Base-by-base conservation (phyloP, 352 stramenopile species). In the Pythium dissimile region DNA sequence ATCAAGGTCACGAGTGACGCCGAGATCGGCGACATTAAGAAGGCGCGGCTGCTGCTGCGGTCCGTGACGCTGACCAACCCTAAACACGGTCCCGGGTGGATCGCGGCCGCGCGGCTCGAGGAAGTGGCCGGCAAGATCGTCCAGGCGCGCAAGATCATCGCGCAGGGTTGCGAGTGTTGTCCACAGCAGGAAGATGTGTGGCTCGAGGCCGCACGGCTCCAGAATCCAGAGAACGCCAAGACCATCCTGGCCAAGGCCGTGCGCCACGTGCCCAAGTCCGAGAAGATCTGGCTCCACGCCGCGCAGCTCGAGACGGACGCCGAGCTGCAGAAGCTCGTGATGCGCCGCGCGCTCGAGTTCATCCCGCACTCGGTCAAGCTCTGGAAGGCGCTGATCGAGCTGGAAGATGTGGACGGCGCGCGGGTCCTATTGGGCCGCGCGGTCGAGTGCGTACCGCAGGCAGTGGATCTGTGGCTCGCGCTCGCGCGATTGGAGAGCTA, bases 11-110 rank as follows among this genome's bases (percentile, higher is more conserved):
- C 83, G 30, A 93, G 83, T 23, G 90, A 97, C 54, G 88, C 94
- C 0, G 92, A 99, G 71, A 95, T 99, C 35, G 96, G 94, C 21
- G 97, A 99, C 73, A 98, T 99, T 39, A 97, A 99, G 64, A 99
- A 99, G 66, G 97, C 97, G 20, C 82, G 97, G 10, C 68, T 99
- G 38, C 69, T 99, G 13, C 81, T 99, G 11, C 96, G 96, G 50
- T 98, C 86, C 1, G 93, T 99, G 12, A 97, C 96, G 4, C 91
- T 97, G 73, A 99, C 95, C 2, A 99, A 99, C 81, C 97, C 97
- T 2, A 98, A 98, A 64, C 96, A 99, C 73, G 95, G 86, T 7
- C 96, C 96, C 0, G 97, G 96, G 23, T 99, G 97, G 97, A 99
- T 99, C 67, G 96, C 97, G 0, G 94, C 96, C 0, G 97, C 97